phyloP scores from a whole-genome alignment of 352 stramenopile genomes.

The Phytophthora pisi region DNA sequence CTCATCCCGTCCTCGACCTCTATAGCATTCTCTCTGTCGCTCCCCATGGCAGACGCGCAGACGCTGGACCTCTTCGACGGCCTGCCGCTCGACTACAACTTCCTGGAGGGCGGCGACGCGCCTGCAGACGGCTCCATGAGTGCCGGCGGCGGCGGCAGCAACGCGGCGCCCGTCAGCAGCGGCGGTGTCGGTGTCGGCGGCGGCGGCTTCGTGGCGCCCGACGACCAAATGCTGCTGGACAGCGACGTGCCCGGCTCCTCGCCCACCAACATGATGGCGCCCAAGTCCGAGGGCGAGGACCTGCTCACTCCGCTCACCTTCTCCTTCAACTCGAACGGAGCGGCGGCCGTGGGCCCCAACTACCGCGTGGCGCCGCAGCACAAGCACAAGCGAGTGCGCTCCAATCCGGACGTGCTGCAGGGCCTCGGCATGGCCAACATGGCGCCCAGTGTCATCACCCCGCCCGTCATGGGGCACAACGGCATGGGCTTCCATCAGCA shows the following conservation, averaged over 20 bases:
- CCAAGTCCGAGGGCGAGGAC: constrained; percentile 46
- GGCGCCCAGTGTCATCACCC: constrained; percentile 35
- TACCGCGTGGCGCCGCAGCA: constrained; percentile 58
- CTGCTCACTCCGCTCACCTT: constrained; percentile 50
- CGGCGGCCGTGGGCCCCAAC: constrained; percentile 8
- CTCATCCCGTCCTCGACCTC: constrained; percentile 4
- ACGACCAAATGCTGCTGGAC: constrained; percentile 62
- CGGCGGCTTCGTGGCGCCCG: constrained; percentile 19
- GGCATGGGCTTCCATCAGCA: constrained; percentile 28
- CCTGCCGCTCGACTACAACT: constrained; percentile 58
- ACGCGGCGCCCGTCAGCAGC: not conserved
- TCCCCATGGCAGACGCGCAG: constrained; percentile 47
- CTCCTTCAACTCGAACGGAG: constrained; percentile 36
- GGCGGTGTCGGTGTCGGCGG: not conserved
- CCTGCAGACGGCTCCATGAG: constrained; percentile 7
- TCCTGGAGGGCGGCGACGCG: constrained; percentile 32
- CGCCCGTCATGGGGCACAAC: constrained; percentile 24
- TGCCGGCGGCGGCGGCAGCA: not conserved
- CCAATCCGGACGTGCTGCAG: constrained; percentile 61
- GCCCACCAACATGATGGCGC: constrained; percentile 36
- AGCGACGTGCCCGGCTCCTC: constrained; percentile 45
- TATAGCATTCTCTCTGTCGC: constrained; percentile 20
- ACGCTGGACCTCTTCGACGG: constrained; percentile 57
- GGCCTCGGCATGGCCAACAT: constrained; percentile 43
- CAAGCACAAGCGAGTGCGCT: constrained; percentile 68